Evolutionary conservation across 371 early-diverging fungal genomes (phyloP).

Genomic region (Apophysomyces variabilis): DNA sequence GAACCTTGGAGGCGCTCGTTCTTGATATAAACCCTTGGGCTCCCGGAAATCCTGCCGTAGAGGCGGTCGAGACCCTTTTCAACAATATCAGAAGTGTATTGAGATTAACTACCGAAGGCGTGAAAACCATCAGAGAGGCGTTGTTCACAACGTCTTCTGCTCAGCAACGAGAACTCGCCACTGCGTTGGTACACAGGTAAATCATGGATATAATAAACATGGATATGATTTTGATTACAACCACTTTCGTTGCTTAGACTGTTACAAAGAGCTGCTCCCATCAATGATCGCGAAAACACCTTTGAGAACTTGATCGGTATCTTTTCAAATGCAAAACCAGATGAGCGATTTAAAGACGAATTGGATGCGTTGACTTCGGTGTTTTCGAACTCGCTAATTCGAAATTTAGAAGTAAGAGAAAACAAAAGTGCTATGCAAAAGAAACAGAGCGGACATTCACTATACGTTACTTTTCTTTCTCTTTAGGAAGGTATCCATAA

Average conservation of each 20-base stretch:
- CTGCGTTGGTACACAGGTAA: conserved; percentile 43
- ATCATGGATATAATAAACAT: too few relatives aligned
- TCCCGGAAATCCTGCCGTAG: conserved; percentile 4
- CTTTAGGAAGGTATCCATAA: conserved; percentile 45
- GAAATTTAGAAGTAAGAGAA: conserved; percentile 35
- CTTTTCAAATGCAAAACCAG: conserved; percentile 35
- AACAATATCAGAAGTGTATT: conserved; percentile 34
- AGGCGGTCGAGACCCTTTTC: conserved; percentile 37
- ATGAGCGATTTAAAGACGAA: conserved; percentile 15
- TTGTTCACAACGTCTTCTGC: conserved; percentile 27
- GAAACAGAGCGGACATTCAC: neutral
- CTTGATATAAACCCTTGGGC: too few relatives aligned
- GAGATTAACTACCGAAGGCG: conserved; percentile 26
- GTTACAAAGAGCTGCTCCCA: conserved; percentile 34
- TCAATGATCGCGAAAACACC: conserved; percentile 47
- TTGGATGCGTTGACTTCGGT: conserved; percentile 23
- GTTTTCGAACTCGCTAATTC: conserved; percentile 34
- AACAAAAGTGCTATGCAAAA: neutral
- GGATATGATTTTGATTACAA: neutral
- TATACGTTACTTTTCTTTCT: neutral
- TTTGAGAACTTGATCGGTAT: conserved; percentile 50
- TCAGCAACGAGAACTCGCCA: conserved; percentile 32
- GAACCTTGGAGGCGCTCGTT: too few relatives aligned
- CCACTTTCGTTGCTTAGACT: conserved; percentile 22
- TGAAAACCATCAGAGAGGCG: conserved; percentile 38